Conservation (phyloP, 495 filamentous ascomycete genomes). For the Aspergillus panamensis region DNA sequence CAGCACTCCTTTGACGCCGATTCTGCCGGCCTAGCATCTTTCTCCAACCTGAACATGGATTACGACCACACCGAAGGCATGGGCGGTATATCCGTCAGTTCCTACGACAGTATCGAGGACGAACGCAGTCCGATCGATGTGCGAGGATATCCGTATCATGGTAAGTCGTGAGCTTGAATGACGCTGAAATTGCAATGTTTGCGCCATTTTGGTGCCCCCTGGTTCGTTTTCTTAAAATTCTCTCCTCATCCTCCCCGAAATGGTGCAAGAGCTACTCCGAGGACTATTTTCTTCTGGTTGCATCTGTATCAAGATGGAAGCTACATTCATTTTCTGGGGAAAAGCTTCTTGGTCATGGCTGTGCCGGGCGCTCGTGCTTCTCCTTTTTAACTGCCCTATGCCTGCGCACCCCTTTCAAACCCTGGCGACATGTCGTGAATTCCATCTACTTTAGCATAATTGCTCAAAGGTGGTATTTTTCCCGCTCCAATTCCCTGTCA, state of each 20-base stretch:
- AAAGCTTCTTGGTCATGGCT: constrained; percentile 2
- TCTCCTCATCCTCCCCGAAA: constrained; percentile 13
- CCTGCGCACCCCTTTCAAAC: neutral
- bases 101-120: constrained; percentile 48
- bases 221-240: constrained; percentile 29
- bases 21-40: constrained; percentile 34
- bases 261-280: constrained; percentile 19
- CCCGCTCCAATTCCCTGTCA: neutral
- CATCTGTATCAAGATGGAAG: constrained; percentile 8
- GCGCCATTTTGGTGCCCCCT: constrained; percentile 34
- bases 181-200: constrained; percentile 38
- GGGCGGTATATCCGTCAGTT: constrained; percentile 48
- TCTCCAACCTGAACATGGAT: constrained; percentile 40
- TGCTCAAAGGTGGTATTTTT: constrained; percentile 4
- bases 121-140: constrained; percentile 44
- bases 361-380: neutral
- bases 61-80: constrained; percentile 49
- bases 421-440: neutral
- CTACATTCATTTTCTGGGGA: constrained; percentile 11
- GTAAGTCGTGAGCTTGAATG: constrained; percentile 33
- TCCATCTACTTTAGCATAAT: constrained; percentile 4
- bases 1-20: constrained; percentile 47
- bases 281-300: neutral
- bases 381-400: neutral
- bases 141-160: constrained; percentile 44